Evolutionary conservation across 306 rosid genomes (phyloP), one percentile per base, ranked within the genome.

Genomic region (Canavalia ensiformis): DNA sequence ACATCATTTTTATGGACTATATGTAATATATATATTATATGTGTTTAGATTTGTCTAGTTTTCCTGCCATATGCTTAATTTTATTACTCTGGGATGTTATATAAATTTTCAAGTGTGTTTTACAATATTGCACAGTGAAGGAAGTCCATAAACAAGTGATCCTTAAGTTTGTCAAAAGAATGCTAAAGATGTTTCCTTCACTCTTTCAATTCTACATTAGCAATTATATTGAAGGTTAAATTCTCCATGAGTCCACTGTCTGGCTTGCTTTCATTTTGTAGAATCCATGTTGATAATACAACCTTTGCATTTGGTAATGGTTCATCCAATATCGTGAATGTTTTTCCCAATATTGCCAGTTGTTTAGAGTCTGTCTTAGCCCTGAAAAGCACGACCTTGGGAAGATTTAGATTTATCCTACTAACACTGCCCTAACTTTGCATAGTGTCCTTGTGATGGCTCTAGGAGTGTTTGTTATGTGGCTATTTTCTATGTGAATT

Each of bases 281-380:
- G 86, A 76, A 84, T 86, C 99, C 98, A 95, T 77, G 77, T 86
- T 74, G 89, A 84, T 45, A 93, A 75, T 44, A 91, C 98, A 78
- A 18, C 25, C 25, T 18, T 18, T 18, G 91, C 89, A 77, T 88
- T 91, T 5, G 97, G 98, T 69, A 95, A 84, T 51, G 90, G 89
- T 76, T 95, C 94, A 79, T 95, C 99, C 83, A 93, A 72, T 75
- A 95, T 91, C 69, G 91, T 95, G 86, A 88, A 93, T 54, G 98
- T 98, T 84, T 93, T 82, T 64, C 98, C 97, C 78, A 95, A 83
- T 85, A 92, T 81, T 54, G 97, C 91, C 77, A 95, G 95, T 84
- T 95, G 98, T 85, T 95, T 98, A 2, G 97, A 85, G 86, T 95
- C 99, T 50, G 99, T 93, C 80, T 95, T 98, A 39, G 94, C 97